phyloP scores from a whole-genome alignment of 805 yeast genomes.

The Lipomyces anomalus region DNA sequence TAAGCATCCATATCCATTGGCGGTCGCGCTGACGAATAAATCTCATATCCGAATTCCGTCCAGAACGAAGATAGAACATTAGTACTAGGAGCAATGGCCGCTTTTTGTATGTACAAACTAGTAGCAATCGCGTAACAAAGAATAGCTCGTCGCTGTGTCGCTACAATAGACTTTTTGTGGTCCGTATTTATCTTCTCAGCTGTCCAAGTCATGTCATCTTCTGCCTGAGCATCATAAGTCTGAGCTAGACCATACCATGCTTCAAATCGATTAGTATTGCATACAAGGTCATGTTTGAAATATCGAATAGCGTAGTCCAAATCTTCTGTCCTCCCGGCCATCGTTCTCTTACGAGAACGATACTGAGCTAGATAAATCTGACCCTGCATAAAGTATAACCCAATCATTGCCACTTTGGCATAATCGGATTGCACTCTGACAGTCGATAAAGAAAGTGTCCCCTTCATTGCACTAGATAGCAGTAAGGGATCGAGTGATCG shows the following conservation, averaged over 20 bases:
- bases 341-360: constrained; percentile 63
- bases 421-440: constrained; percentile 14
- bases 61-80: constrained; percentile 44
- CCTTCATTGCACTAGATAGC: constrained; percentile 19
- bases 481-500: constrained; percentile 21
- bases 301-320: constrained; percentile 65
- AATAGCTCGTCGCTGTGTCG: constrained; percentile 42
- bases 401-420: constrained; percentile 32
- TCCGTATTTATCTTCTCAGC: constrained; percentile 72
- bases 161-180: constrained; percentile 54
- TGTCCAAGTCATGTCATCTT: constrained; percentile 89
- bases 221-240: constrained; percentile 70
- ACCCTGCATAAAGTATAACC: constrained; percentile 67
- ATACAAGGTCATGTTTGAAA: constrained; percentile 60
- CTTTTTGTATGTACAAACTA: constrained; percentile 34
- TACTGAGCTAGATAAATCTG: constrained; percentile 62
- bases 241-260: constrained; percentile 83
- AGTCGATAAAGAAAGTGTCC: constrained; percentile 11
- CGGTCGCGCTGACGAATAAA: constrained; percentile 37
- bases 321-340: constrained; percentile 79
- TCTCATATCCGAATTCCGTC: constrained; percentile 45
- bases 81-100: constrained; percentile 33
- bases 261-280: constrained; percentile 65
- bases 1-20: constrained; percentile 45
- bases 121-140: constrained; percentile 72